These are phyloP conservation scores for Citrus cavaleriei DNA, from an alignment of 345 rosid species.

Conservation along the genomic window DNA sequence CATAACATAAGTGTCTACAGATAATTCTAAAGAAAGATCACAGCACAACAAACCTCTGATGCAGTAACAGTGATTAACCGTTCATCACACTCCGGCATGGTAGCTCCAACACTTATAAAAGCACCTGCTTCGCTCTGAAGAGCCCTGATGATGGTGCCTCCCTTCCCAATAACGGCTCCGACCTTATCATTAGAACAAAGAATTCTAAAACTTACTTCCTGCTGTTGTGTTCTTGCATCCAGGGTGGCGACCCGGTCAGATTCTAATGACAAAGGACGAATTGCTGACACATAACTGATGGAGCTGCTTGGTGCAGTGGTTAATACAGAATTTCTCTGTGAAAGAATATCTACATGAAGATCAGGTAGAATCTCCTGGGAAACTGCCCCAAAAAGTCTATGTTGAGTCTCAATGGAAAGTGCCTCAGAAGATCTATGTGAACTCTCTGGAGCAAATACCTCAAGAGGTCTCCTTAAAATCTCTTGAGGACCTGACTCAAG, in stretches of 20 bases:
- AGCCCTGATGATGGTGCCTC: conserved; percentile 60
- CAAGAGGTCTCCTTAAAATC: conserved; percentile 10
- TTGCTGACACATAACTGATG: conserved; percentile 30
- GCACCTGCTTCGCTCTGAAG: conserved; percentile 89
- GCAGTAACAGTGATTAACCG: conserved; percentile 73
- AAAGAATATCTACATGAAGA: conserved; percentile 23
- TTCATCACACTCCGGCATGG: conserved; percentile 65
- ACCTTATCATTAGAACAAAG: conserved; percentile 77
- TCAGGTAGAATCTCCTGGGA: conserved; percentile 34
- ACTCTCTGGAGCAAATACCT: conserved; percentile 4
- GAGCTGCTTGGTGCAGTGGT: conserved; percentile 34
- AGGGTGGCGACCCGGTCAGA: conserved; percentile 28
- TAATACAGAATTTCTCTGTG: conserved; percentile 26
- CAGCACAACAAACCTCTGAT: conserved; percentile 50
- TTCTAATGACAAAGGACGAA: conserved; percentile 44
- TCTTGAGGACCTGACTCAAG: conserved; percentile 34
- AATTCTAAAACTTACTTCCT: conserved; percentile 64
- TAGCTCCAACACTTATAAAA: conserved; percentile 58
- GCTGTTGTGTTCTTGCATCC: conserved; percentile 31
- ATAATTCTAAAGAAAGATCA: conserved; percentile 13
- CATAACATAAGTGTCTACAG: background rate
- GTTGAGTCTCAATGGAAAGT: conserved; percentile 22
- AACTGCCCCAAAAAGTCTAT: conserved; percentile 19
- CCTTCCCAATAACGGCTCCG: conserved; percentile 85
- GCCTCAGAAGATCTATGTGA: conserved; percentile 14